These are phyloP conservation scores for Sclerotinia trifoliorum DNA, from an alignment of 2,329 filamentous ascomycete genomes.

Conservation along the genomic window DNA sequence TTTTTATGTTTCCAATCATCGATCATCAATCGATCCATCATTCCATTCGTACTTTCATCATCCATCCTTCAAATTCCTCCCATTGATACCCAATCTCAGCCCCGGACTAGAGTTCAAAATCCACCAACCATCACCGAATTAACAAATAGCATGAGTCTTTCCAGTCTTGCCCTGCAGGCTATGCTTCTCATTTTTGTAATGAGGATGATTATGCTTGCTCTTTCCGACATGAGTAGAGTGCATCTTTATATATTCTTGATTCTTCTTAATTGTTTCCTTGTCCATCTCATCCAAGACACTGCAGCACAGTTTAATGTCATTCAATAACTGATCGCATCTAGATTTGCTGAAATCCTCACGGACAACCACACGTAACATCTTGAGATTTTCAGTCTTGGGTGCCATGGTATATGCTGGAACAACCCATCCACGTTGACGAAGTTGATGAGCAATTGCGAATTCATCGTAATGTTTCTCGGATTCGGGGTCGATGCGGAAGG, in stretches of 20 bases:
- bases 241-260: constrained; percentile 62
- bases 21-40: neutral
- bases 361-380: constrained; percentile 90
- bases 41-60: neutral
- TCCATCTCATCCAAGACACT: constrained; percentile 73
- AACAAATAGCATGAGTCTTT: constrained; percentile 88
- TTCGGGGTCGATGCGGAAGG: constrained; percentile 70
- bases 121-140: constrained; percentile 3
- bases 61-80: neutral
- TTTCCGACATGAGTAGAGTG: constrained; percentile 54
- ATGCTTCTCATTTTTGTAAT: constrained; percentile 73
- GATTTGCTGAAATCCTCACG: constrained; percentile 86
- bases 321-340: constrained; percentile 75
- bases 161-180: constrained; percentile 85
- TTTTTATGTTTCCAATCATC: neutral
- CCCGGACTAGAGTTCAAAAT: neutral
- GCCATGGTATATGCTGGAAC: constrained; percentile 98
- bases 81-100: neutral
- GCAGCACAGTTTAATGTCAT: constrained; percentile 76
- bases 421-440: constrained; percentile 86
- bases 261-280: constrained; percentile 64
- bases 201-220: constrained; percentile 48
- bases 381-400: constrained; percentile 64
- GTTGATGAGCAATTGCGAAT: constrained; percentile 77
- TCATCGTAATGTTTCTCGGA: constrained; percentile 64